Percentiles rank a stretch among this genome's conserved stretches.
These are phyloP conservation scores for Penicillium maclennaniae DNA, from an alignment of 495 filamentous ascomycete genomes.

Conservation along the genomic window DNA sequence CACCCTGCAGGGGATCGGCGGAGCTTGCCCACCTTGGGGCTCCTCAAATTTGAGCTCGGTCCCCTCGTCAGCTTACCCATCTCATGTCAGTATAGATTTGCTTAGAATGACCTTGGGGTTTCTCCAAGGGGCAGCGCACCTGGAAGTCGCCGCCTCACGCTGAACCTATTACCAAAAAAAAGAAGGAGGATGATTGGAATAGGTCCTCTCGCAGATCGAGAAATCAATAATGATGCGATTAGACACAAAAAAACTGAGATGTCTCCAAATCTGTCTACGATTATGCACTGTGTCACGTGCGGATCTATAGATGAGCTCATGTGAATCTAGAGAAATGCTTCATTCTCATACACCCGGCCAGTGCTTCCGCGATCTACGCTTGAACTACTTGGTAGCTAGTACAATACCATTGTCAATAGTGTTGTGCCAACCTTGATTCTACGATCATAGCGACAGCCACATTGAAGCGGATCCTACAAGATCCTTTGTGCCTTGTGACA, in stretches of 20 bases:
- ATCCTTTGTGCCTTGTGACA: neutral
- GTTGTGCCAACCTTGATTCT: neutral
- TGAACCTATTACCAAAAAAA: neutral
- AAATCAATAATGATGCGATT: neutral
- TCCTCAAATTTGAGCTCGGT: neutral
- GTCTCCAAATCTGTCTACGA: too few relatives aligned
- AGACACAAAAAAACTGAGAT: too few relatives aligned
- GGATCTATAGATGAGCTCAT: neutral
- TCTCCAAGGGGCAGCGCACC: neutral
- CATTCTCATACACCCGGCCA: neutral
- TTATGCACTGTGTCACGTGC: too few relatives aligned
- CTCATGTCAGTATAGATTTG: neutral
- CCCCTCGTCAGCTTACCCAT: constrained; percentile 12
- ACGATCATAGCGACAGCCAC: too few relatives aligned
- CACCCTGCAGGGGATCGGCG: constrained; percentile 3
- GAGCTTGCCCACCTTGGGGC: neutral
- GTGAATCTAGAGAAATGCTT: neutral
- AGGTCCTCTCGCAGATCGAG: neutral
- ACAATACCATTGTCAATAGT: neutral
- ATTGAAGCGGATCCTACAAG: too few relatives aligned
- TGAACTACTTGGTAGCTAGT: neutral
- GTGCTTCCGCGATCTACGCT: neutral
- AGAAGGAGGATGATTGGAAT: neutral
- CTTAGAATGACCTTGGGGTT: neutral
- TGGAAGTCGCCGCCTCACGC: neutral